Evolutionary conservation across 208 protist species (phyloP).

Genomic region (Leishmania aethiopica): DNA sequence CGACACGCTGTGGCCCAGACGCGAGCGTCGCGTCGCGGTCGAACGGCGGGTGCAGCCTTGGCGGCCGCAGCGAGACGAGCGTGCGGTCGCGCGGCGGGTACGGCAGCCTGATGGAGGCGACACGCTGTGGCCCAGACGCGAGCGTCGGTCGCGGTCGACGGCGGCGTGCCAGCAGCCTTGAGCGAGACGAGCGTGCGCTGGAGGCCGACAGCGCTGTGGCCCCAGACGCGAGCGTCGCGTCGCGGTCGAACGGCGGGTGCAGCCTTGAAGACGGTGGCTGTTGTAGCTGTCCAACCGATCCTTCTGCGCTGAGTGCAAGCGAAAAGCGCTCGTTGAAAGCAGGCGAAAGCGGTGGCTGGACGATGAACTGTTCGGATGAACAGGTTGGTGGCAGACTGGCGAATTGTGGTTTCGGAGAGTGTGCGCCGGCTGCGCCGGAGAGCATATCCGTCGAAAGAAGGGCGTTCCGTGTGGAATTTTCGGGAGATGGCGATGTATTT

Average conservation of each 20-base stretch:
- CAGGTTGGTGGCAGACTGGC: too few relatives aligned
- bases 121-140: constrained; percentile 2
- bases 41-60: constrained; percentile 10
- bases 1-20: constrained; percentile 6
- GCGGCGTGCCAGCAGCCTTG: too few relatives aligned
- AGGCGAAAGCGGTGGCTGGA: too few relatives aligned
- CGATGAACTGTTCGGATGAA: too few relatives aligned
- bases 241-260: constrained; percentile 8
- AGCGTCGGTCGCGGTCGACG: neutral
- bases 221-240: neutral
- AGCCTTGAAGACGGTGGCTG: neutral
- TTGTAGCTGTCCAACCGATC: neutral
- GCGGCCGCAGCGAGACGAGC: neutral
- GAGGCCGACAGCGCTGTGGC: constrained; percentile 2
- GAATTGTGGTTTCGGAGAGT: too few relatives aligned
- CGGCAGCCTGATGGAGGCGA: constrained; percentile 20
- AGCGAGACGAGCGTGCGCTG: neutral
- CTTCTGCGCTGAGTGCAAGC: neutral
- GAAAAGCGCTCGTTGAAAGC: too few relatives aligned
- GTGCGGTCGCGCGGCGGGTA: constrained; percentile 6
- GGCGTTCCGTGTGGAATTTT: too few relatives aligned
- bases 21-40: neutral
- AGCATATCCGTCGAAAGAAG: too few relatives aligned
- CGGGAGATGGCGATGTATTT: neutral
- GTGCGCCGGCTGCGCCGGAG: too few relatives aligned